phyloP scores from a whole-genome alignment of 345 rosid genomes.

The Isatis tinctoria region DNA sequence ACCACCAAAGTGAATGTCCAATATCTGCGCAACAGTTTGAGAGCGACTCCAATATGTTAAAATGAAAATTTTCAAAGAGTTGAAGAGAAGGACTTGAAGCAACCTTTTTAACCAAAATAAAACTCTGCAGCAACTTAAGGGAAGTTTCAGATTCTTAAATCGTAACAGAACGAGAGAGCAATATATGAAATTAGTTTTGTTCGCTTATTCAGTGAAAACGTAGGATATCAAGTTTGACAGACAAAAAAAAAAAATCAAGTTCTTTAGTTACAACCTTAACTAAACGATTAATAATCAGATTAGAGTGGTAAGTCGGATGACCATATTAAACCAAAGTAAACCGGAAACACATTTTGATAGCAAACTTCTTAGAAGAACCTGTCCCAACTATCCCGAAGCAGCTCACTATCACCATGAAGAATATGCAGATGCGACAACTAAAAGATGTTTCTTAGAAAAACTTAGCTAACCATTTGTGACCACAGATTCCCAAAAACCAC shows the following conservation, averaged over 20 bases:
- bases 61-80: not conserved
- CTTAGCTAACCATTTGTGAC: not conserved
- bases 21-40: not conserved
- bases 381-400: not conserved
- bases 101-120: not conserved
- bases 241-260: too few relatives aligned
- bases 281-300: too few relatives aligned
- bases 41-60: not conserved
- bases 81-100: not conserved
- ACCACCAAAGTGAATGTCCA: not conserved
- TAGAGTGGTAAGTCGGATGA: not conserved
- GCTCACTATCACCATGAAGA: not conserved
- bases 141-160: not conserved
- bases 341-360: not conserved
- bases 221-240: too few relatives aligned
- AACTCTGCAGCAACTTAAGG: not conserved
- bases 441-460: not conserved
- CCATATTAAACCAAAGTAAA: not conserved
- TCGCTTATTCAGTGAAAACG: not conserved
- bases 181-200: not conserved
- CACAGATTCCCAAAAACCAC: not conserved
- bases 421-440: not conserved
- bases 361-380: not conserved
- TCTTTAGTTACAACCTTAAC: not conserved
- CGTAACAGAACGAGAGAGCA: not conserved